Evolutionary conservation across 768 basidiomycete genomes (phyloP), one percentile per base, ranked within the genome.

Genomic region (Pleurotus tuoliensis): DNA sequence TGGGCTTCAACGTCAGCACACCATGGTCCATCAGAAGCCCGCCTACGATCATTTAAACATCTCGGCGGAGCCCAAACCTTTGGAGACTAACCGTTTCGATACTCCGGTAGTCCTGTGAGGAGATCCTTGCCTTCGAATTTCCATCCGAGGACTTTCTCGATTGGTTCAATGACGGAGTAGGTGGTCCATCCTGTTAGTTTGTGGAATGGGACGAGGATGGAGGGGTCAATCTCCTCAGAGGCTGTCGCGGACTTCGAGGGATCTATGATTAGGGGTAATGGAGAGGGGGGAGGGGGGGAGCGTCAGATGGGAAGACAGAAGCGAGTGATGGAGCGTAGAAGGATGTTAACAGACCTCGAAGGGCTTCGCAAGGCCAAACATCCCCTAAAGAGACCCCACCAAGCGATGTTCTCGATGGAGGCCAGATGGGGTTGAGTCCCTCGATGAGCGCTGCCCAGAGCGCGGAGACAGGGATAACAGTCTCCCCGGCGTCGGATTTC

Each of bases 171-270:
- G 16, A 99, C 76, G 62, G 87, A 90, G 69, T 97, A 96, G 6
- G 94, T 88, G 56, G 92, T 78, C 96, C 96, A 99, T 59, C 90
- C 88, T 0, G 92, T 93, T 47, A 99, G 79, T 69, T 99, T 98
- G 75, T 98, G 96, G 78, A 98, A 98, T 0, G 94, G 90, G 5
- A 98, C 92, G 27, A 92, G 76, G 52, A 85, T 79, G 52, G 87
- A 87, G 47, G 84, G 87, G 62, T 84, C 83, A 20, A 66, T 50
- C 16, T 56, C 53, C 5, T 44, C 52, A 13, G 55, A 46, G 25
- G 18, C 46, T 30, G 30, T 30, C 30, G 9, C 30, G 41, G 46
- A 43, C n/a, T 63, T 62, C 4, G 43, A 15, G 24, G 51, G 44
- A 56, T 60, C 11, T 54, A 57, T 9, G 58, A 3, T 13, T 11